Evolutionary conservation across 352 stramenopile species (phyloP).

Genomic region (Pythium sp.): DNA sequence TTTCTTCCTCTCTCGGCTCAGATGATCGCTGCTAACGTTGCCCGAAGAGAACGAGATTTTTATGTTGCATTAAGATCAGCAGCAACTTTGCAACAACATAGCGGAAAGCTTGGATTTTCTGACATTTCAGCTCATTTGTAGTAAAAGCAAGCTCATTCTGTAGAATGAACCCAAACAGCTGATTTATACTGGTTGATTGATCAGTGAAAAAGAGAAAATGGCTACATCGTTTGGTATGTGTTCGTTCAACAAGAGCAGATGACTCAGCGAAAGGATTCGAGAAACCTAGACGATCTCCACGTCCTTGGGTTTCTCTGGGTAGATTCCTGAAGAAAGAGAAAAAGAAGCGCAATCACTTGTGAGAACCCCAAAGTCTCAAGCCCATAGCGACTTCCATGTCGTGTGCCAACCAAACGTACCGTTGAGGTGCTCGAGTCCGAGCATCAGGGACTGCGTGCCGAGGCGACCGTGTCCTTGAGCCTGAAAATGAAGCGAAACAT

Average conservation of each 20-base stretch:
- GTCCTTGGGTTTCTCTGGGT: constrained; percentile 24
- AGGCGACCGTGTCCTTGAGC: constrained; percentile 76
- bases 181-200: neutral
- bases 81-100: neutral
- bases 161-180: neutral
- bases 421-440: constrained; percentile 87
- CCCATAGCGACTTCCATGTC: neutral
- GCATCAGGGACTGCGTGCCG: constrained; percentile 84
- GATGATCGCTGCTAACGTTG: constrained; percentile 11
- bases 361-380: neutral
- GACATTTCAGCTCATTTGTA: neutral
- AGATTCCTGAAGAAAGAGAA: constrained; percentile 15
- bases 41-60: constrained; percentile 2
- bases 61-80: neutral
- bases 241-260: neutral
- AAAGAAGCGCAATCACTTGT: neutral
- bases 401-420: constrained; percentile 25
- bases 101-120: neutral
- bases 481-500: neutral
- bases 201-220: constrained; percentile 1
- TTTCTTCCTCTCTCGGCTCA: constrained; percentile 15
- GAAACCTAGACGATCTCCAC: constrained; percentile 31
- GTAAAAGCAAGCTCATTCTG: neutral
- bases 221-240: neutral
- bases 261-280: neutral